Evolutionary conservation across 202 grass and related monocot genomes (phyloP), one percentile per base, ranked within the genome.

Genomic region (Brachypodium distachyon): DNA sequence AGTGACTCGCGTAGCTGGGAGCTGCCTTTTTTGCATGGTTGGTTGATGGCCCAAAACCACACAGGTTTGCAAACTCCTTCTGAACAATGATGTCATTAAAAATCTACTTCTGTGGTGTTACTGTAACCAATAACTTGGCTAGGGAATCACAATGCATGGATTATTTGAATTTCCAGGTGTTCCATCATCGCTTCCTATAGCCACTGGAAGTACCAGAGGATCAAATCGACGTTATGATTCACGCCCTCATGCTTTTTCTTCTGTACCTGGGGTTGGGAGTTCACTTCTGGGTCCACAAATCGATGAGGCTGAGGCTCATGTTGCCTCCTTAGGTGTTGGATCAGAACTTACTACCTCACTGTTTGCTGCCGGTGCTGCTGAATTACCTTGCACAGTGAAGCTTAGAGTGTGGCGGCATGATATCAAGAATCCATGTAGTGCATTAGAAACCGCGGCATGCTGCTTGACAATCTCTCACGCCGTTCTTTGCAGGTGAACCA

Each of bases 351-450:
- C 85, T 46, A 81, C 85, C 39, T 84, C 89, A 4, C 72, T 99
- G 61, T 78, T 93, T 81, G 79, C 89, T 54, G 61, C 87, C 19
- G 82, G 85, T 6, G 68, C 87, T 73, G 79, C 92, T 50, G 96
- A 99, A 86, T 80, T 99, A 86, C 96, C 96, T 56, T 99, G 96
- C 64, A 99, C 96, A 44, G 96, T 99, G 74, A 99, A 96, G 66
- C 89, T 99, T 72, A 89, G 80, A 83, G 92, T 99, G 87, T 99
- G 96, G 96, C 67, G 68, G 33, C 90, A 99, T 32, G 62, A 93
- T 89, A 87, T 91, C 41, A 89, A 87, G 28, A 53, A 93, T 33
- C 78, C 96, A 70, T 85, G 71, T 79, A 70, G 50, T 42, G 9
- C 34, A 18, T 78, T 99, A 47, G 78, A 85, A 73, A 43, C 71